A percentile compares a stretch with the other conserved stretches of the same genome.
phyloP scores from a whole-genome alignment of 2,329 filamentous ascomycete species.

The Calonectria hawksworthii region DNA sequence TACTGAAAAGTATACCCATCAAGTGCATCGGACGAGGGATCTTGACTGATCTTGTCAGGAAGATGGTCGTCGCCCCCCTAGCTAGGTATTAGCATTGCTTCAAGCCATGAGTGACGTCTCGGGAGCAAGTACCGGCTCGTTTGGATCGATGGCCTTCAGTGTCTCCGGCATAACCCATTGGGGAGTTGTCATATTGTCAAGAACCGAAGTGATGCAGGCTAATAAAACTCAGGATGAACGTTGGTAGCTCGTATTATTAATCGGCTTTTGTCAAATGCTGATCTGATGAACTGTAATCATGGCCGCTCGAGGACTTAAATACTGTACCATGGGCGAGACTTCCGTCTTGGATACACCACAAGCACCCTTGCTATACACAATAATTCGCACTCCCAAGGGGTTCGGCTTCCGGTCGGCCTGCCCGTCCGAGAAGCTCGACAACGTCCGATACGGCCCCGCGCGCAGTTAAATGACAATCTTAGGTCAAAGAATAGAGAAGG shows the following conservation, averaged over 20 bases:
- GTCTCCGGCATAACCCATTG: background rate
- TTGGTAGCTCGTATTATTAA: no score
- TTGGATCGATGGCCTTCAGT: background rate
- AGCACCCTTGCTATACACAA: background rate
- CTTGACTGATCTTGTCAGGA: background rate
- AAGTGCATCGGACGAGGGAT: background rate
- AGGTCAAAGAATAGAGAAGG: no score
- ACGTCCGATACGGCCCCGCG: no score
- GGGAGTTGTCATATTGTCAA: background rate
- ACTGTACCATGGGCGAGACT: background rate
- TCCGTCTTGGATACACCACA: background rate
- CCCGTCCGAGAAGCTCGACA: background rate
- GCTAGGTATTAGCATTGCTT: background rate
- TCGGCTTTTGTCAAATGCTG: background rate
- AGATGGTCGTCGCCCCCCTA: background rate
- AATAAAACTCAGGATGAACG: background rate
- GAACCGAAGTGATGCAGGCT: background rate
- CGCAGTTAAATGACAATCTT: background rate
- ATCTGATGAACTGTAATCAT: background rate
- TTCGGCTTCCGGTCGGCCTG: no score
- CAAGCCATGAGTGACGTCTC: background rate
- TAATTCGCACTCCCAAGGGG: no score
- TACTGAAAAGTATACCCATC: background rate
- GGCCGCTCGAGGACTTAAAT: background rate
- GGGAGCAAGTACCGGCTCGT: background rate